These are phyloP conservation scores for Tricladium varicosporioides DNA, from an alignment of 2,329 filamentous ascomycete species.

Conservation along the genomic window DNA sequence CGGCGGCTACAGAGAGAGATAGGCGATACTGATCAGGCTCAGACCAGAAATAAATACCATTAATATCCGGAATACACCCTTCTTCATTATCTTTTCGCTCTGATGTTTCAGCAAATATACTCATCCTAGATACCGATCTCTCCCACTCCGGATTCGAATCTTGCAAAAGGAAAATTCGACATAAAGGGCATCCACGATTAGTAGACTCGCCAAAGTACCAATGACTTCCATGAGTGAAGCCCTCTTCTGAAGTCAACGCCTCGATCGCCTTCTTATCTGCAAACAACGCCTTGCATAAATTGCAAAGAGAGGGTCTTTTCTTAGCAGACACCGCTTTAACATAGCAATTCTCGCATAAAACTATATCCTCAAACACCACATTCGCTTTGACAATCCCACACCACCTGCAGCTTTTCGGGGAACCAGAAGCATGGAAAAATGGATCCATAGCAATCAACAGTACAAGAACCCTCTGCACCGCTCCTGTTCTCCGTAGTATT, in stretches of 20 bases:
- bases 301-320: not conserved
- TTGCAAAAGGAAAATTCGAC: conserved; percentile 11
- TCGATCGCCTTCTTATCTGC: not conserved
- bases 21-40: conserved; percentile 4
- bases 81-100: too few relatives aligned
- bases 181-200: conserved; percentile 7
- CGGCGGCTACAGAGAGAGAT: conserved; percentile 6
- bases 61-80: conserved; percentile 3
- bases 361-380: conserved; percentile 1
- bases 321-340: not conserved
- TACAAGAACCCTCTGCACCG: too few relatives aligned
- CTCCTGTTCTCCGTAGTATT: too few relatives aligned
- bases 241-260: conserved; percentile 1
- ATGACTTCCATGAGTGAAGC: not conserved
- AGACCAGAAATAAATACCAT: conserved; percentile 11
- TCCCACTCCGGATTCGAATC: conserved; percentile 5
- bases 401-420: conserved; percentile 8
- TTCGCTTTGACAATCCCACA: not conserved
- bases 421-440: too few relatives aligned
- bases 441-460: too few relatives aligned
- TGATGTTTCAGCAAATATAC: conserved; percentile 2
- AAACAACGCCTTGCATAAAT: not conserved
- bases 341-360: not conserved
- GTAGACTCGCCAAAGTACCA: not conserved
- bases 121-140: not conserved